Evolutionary conservation across 169 alveolate genomes (phyloP).

Genomic region (Pseudocohnilembus persalinus): DNA sequence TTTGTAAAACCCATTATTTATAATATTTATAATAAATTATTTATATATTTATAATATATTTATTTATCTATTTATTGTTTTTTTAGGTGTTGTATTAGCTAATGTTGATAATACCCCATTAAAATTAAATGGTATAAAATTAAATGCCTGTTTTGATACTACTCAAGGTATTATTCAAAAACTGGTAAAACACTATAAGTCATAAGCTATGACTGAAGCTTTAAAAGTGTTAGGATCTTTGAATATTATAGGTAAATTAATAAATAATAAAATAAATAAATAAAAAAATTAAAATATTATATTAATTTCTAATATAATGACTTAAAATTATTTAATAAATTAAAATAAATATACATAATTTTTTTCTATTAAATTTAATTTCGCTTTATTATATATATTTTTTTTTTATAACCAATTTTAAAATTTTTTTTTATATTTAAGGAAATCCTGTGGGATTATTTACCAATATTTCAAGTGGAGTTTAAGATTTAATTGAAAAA

Average conservation of each 20-base stretch:
- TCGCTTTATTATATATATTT: too few species aligned
- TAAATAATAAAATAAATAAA: too few species aligned
- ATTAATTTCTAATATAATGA: too few species aligned
- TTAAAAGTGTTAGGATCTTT: constrained; percentile 23
- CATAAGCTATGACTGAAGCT: constrained; percentile 60
- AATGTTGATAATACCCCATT: constrained; percentile 86
- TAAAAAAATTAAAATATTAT: too few species aligned
- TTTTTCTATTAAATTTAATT: too few species aligned
- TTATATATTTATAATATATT: too few species aligned
- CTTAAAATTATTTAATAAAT: too few species aligned
- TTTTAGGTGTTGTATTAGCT: constrained; percentile 72
- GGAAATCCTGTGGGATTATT: constrained; percentile 83
- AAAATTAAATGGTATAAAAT: constrained; percentile 60
- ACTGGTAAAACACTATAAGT: constrained; percentile 66
- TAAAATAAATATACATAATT: too few species aligned
- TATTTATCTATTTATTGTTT: constrained; percentile 40
- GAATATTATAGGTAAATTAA: constrained; percentile 26
- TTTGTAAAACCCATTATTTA: too few species aligned
- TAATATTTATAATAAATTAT: too few species aligned
- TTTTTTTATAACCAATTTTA: constrained; percentile 73
- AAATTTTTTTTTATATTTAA: too few species aligned
- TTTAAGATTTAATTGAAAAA: constrained; percentile 78
- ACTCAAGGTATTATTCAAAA: constrained; percentile 49
- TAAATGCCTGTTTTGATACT: constrained; percentile 72
- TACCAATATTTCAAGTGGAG: constrained; percentile 80